Evolutionary conservation across 306 rosid genomes (phyloP).

Genomic region (Castanospermum australe): DNA sequence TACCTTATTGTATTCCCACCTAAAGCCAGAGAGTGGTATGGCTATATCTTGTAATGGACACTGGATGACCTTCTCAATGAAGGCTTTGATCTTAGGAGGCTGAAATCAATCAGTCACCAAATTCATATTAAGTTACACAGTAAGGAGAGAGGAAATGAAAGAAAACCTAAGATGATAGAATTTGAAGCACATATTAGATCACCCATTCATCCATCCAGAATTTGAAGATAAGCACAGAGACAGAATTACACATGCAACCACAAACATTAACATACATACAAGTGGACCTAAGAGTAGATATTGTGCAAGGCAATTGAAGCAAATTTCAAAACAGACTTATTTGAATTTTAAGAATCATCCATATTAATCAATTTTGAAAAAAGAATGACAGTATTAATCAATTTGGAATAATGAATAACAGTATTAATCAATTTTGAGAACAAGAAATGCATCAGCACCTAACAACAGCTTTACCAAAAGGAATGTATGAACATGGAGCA

Average conservation of each 20-base stretch:
- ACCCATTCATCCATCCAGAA: not conserved
- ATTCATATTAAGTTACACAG: slow-evolving; percentile 21
- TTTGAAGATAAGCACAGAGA: not conserved
- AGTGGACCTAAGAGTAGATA: not conserved
- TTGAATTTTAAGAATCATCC: not conserved
- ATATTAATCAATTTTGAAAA: not conserved
- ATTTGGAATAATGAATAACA: not conserved
- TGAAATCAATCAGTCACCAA: slow-evolving; percentile 51
- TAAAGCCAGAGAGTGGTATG: slow-evolving; percentile 90
- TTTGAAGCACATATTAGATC: not conserved
- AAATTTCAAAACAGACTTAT: not conserved
- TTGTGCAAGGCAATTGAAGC: not conserved
- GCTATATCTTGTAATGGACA: slow-evolving; percentile 95
- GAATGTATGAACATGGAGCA: not conserved
- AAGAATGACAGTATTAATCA: not conserved
- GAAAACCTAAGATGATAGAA: not conserved
- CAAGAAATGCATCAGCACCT: not conserved
- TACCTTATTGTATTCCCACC: slow-evolving; percentile 96
- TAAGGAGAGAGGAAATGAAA: not conserved
- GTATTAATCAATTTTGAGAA: not conserved
- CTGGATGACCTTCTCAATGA: slow-evolving; percentile 87
- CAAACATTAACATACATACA: not conserved
- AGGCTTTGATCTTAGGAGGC: slow-evolving; percentile 90
- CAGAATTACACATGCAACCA: not conserved
- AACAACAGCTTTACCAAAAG: not conserved